Evolutionary conservation across 192 early-diverging fungal species (phyloP), one percentile per base, ranked within the genome.

Genomic region (Mortierella alpina): DNA sequence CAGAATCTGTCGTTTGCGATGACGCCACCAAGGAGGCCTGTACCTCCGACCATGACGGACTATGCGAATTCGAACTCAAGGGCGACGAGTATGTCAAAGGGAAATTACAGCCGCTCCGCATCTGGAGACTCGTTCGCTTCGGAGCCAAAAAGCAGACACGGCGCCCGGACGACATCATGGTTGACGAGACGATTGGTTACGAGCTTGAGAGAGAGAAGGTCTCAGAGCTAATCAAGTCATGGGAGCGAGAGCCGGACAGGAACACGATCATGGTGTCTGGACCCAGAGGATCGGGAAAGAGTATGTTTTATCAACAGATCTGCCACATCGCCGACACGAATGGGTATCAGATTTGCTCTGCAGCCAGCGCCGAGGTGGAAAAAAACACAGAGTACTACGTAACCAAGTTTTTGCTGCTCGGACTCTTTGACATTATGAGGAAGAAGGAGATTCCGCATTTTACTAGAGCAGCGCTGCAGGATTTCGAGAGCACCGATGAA

Each of bases 81-180:
- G 86, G 84, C 7, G 75, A 83, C 9, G 73, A 86, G 44, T 70
- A 66, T 74, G 83, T 87, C 23, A 87, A 87, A 40, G 86, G 86
- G 14, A 87, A 87, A 59, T 63, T 73, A 11, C 78, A 85, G 17
- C 73, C 83, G 6, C 48, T 84, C 4, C 66, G 52, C 4, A 72
- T 87, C 20, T 87, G 79, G 61, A 63, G 82, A 31, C 56, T 87
- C 12, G 45, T 72, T 17, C 75, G 81, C 7, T 87, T 85, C 72
- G 86, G 71, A 1, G 68, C 73, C 41, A 73, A 70, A n/a, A 67
- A 75, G 47, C 70, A 82, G 49, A 52, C 58, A 9, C 60, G 46
- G 15, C 31, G 60, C n/a, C 70, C 66, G 23, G 51, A 68, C 44
- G 70, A 82, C 13, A 65, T 72, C 8, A 64, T 66, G 56, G 63